A percentile compares a stretch with the other conserved stretches of the same genome.
phyloP scores from a whole-genome alignment of 148 eudicot genomes.

The Chenopodium berlandieri region DNA sequence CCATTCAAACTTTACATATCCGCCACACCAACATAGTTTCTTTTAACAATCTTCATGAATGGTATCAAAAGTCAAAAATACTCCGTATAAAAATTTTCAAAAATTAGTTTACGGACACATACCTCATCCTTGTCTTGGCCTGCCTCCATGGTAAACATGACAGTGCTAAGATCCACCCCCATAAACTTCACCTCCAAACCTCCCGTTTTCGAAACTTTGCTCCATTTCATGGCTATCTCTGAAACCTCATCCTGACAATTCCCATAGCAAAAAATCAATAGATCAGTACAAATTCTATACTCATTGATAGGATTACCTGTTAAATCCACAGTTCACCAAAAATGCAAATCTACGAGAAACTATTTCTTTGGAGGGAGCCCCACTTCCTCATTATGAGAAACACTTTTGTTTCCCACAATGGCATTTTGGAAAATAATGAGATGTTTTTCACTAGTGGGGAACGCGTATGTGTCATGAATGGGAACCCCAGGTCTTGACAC shows the following conservation, averaged over 20 bases:
- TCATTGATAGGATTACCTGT: not conserved
- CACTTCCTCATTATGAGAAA: no score
- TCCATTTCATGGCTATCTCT: constrained; percentile 76
- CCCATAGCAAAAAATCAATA: not conserved
- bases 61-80: not conserved
- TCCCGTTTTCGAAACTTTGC: constrained; percentile 73
- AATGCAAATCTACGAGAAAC: no score
- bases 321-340: not conserved
- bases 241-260: constrained; percentile 63
- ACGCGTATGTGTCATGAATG: no score
- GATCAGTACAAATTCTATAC: not conserved
- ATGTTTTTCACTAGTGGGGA: no score
- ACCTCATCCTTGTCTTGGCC: constrained; percentile 84
- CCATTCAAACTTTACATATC: not conserved
- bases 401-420: no score
- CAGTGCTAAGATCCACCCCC: constrained; percentile 71
- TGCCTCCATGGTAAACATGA: constrained; percentile 85
- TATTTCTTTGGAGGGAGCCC: no score
- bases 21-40: not conserved
- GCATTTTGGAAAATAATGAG: no score
- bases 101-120: not conserved
- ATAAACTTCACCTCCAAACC: constrained; percentile 64
- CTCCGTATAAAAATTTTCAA: no score
- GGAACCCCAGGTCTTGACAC: no score
- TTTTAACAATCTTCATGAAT: no score